phyloP scores from a whole-genome alignment of 1,139 yeast species.

The Yamadazyma blattariae region DNA sequence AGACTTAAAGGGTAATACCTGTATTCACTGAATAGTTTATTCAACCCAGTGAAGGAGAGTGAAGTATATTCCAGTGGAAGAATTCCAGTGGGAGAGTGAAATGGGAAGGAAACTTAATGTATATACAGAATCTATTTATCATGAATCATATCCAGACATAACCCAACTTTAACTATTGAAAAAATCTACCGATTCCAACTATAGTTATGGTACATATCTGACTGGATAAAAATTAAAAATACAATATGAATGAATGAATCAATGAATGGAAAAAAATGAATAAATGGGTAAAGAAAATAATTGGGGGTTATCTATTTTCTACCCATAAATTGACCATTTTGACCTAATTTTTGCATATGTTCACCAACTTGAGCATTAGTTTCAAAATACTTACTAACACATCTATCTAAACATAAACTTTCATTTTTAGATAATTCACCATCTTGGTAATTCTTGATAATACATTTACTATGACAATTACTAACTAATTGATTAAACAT shows the following conservation, averaged over 20 bases:
- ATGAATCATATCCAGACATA: too few species aligned
- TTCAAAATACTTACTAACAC: constrained; percentile 95
- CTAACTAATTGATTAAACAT: constrained; percentile 88
- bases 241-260: too few species aligned
- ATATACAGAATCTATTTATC: neutral
- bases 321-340: constrained; percentile 50
- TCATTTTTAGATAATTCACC: constrained; percentile 83
- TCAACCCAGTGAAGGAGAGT: too few species aligned
- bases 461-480: constrained; percentile 90
- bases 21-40: too few species aligned
- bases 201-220: too few species aligned
- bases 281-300: neutral
- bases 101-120: neutral
- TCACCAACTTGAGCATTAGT: constrained; percentile 97
- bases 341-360: constrained; percentile 76
- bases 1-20: too few species aligned
- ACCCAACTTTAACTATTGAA: too few species aligned
- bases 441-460: constrained; percentile 61
- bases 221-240: too few species aligned
- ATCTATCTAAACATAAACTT: constrained; percentile 90
- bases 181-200: too few species aligned
- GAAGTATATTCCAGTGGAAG: too few species aligned
- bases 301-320: constrained; percentile 25
- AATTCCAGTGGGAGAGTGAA: too few species aligned
- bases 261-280: neutral